phyloP scores from a whole-genome alignment of 1,284 basidiomycete species.

The Microbotryum intermedium region DNA sequence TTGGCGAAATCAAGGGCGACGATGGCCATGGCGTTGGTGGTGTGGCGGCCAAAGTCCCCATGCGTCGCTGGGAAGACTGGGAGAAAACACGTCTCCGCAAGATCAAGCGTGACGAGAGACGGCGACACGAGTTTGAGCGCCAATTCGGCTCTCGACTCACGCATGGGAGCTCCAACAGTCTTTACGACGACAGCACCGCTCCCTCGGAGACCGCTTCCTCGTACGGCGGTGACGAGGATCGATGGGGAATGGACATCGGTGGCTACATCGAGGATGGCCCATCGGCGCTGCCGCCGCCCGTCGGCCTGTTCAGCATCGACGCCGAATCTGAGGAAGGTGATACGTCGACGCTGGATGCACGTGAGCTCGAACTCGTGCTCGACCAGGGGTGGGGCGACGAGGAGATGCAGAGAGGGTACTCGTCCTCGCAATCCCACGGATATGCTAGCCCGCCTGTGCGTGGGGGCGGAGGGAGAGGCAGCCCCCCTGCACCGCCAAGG shows the following conservation, averaged over 20 bases:
- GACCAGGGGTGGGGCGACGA: slow-evolving; percentile 74
- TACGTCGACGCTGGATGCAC: slow-evolving; percentile 51
- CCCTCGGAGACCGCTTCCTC: slow-evolving; percentile 57
- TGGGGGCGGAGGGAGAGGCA: no score
- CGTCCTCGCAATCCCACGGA: no score
- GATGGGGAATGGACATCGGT: slow-evolving; percentile 79
- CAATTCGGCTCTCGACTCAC: slow-evolving; percentile 49
- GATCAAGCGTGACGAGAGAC: slow-evolving; percentile 75
- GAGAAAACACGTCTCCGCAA: slow-evolving; percentile 93
- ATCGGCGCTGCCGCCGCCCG: slow-evolving; percentile 63
- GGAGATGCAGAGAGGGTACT: background rate
- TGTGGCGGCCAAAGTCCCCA: slow-evolving; percentile 62
- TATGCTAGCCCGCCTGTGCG: no score
- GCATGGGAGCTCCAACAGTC: slow-evolving; percentile 51
- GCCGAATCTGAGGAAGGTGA: slow-evolving; percentile 23
- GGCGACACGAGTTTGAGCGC: slow-evolving; percentile 68
- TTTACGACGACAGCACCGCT: slow-evolving; percentile 39
- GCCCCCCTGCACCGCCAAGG: no score
- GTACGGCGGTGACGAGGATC: slow-evolving; percentile 69
- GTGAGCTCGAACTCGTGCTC: slow-evolving; percentile 78
- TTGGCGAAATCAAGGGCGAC: slow-evolving; percentile 65
- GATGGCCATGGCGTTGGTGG: slow-evolving; percentile 59
- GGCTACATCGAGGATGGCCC: slow-evolving; percentile 76
- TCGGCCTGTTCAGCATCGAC: slow-evolving; percentile 42
- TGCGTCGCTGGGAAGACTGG: slow-evolving; percentile 99